Evolutionary conservation across 768 basidiomycete species (phyloP).

Genomic region (Mycena metata): DNA sequence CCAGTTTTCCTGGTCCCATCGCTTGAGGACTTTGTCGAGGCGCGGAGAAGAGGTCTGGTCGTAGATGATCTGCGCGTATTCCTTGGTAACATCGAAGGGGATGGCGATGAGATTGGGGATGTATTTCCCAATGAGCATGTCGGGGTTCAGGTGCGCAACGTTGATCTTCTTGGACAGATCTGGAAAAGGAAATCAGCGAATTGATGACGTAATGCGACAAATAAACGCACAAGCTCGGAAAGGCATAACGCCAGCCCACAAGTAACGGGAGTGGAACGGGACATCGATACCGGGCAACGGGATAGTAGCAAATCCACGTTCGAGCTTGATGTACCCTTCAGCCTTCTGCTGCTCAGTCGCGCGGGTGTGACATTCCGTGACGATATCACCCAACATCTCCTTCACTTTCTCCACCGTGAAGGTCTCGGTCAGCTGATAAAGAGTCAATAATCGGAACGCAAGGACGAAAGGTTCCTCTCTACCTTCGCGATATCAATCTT

Average conservation of each 20-base stretch:
- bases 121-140: constrained; percentile 94
- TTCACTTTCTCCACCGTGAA: constrained; percentile 94
- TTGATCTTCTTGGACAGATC: constrained; percentile 99
- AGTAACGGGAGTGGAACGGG: constrained; percentile 98
- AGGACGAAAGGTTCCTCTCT: constrained; percentile 21
- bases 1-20: constrained; percentile 96
- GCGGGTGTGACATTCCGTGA: constrained; percentile 82
- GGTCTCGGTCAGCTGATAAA: constrained; percentile 81
- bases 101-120: constrained; percentile 96
- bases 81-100: constrained; percentile 85
- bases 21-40: constrained; percentile 93
- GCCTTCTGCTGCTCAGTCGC: constrained; percentile 83
- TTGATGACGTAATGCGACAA: constrained; percentile 3
- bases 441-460: constrained; percentile 18
- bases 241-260: constrained; percentile 98
- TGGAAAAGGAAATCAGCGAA: constrained; percentile 45
- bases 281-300: constrained; percentile 98
- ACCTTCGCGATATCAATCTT: constrained; percentile 95
- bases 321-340: constrained; percentile 93
- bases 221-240: constrained; percentile 91
- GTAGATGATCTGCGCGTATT: constrained; percentile 95
- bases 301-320: constrained; percentile 97
- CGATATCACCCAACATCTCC: constrained; percentile 94
- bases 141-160: constrained; percentile 89
- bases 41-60: constrained; percentile 97